These are phyloP conservation scores for Trichomonas tenax DNA, from an alignment of 208 protist genomes.

Conservation along the genomic window DNA sequence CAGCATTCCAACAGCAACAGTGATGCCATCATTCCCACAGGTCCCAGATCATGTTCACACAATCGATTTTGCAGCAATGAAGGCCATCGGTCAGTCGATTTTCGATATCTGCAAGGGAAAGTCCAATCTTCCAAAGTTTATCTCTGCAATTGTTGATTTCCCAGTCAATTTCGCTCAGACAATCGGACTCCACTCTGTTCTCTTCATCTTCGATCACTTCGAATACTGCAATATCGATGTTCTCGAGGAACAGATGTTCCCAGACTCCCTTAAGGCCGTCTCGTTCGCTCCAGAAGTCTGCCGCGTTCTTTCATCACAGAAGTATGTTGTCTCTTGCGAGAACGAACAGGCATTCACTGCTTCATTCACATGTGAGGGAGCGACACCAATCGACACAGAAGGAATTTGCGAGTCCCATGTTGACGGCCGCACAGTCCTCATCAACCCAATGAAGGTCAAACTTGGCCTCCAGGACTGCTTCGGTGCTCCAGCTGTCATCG, in stretches of 20 bases:
- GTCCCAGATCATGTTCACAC: background rate
- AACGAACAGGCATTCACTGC: background rate
- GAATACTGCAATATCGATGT: background rate
- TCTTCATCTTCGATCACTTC: background rate
- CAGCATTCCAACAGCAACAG: background rate
- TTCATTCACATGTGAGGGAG: background rate
- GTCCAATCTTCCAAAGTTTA: background rate
- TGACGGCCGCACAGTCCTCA: background rate
- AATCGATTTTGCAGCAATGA: background rate
- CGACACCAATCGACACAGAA: background rate
- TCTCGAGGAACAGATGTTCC: background rate
- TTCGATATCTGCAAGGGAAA: background rate
- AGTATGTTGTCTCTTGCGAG: background rate
- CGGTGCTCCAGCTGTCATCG: background rate
- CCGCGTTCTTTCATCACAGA: background rate
- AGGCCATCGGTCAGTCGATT: background rate
- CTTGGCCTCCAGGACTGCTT: background rate
- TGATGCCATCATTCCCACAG: background rate
- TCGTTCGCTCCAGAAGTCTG: background rate
- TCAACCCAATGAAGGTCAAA: background rate
- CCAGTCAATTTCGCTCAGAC: background rate
- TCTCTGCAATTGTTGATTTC: background rate
- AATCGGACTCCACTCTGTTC: background rate
- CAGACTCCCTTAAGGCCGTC: background rate
- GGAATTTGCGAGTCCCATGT: background rate